Base-by-base conservation (phyloP, 2,329 filamentous ascomycete genomes). In the Drechslerella coelobrocha region DNA sequence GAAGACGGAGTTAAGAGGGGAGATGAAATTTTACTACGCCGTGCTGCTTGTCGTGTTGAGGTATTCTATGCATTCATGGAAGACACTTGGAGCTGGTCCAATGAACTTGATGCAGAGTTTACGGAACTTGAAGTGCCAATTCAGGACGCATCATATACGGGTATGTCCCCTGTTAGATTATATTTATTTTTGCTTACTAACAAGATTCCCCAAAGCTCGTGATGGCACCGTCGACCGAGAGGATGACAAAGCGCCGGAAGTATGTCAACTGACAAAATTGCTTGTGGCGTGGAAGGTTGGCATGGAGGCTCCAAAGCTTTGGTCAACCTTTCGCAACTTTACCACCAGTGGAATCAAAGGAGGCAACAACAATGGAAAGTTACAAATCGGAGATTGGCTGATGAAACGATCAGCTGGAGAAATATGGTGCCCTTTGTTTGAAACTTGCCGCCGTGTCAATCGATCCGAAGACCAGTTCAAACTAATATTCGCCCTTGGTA, bases 401-500 rank as follows among this genome's bases (percentile, higher is more conserved):
- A 34, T 71, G 2, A 63, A 57, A 29, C 24, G 66, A 21, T 50
- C 66, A 1, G n/a, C 39, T 2, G 66, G 66, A 19, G 66, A 71
- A 12, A 62, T 71, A 21, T 71, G 66, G 66, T 62, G 66, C n/a
- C 27, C 57, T 21, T 23, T 71, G 3, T 71, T 59, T 17, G 12
- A 51, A 8, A 12, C 54, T 6, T 71, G 66, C 17, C 52, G 66
- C 8, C 41, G 43, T 2, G 45, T 53, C 7, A 54, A 26, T 14
- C 41, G 17, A 19, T 2, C 23, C 1, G 57, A 53, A 2, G 59
- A 71, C 41, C 1, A 27, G 0, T 71, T 48, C 27, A 53, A 51
- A 12, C 29, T 71, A 9, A 71, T 71, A 4, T 71, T 62, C 19
- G 48, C 53, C 17, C 23, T 71, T 5, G 37, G 57, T 6, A 60